These are phyloP conservation scores for Amanita thiersii DNA, from an alignment of 768 basidiomycete genomes.

Conservation along the genomic window DNA sequence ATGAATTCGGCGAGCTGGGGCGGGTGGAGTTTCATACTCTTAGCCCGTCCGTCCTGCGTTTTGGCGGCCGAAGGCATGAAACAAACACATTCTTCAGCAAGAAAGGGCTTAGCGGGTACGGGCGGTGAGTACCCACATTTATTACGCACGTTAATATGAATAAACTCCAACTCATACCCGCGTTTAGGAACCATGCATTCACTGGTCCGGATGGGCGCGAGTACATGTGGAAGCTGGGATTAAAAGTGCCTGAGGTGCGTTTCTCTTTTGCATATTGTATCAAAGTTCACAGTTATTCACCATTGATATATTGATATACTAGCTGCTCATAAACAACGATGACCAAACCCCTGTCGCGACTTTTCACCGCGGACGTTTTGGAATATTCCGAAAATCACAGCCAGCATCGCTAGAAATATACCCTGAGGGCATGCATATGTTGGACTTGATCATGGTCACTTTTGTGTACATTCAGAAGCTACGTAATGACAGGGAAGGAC, in stretches of 20 bases:
- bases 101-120: slow-evolving; percentile 8
- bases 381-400: slow-evolving; percentile 8
- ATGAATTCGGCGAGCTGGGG: slow-evolving; percentile 10
- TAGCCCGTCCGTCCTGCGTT: slow-evolving; percentile 6
- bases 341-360: slow-evolving; percentile 13
- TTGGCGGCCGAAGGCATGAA: slow-evolving; percentile 1
- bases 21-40: slow-evolving; percentile 12
- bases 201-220: slow-evolving; percentile 21
- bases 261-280: too few species aligned
- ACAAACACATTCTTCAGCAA: slow-evolving; percentile 13
- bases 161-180: too few species aligned
- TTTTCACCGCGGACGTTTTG: slow-evolving; percentile 11
- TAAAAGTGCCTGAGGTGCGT: slow-evolving; percentile 14
- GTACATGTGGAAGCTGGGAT: slow-evolving; percentile 25
- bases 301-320: background rate
- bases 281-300: background rate
- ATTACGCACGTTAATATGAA: background rate
- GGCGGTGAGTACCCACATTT: slow-evolving; percentile 13
- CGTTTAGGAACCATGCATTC: slow-evolving; percentile 22
- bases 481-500: slow-evolving; percentile 16
- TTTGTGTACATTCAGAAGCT: slow-evolving; percentile 23
- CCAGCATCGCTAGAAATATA: slow-evolving; percentile 20
- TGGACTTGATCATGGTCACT: slow-evolving; percentile 23
- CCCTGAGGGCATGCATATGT: slow-evolving; percentile 16
- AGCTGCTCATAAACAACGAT: slow-evolving; percentile 15